These are phyloP conservation scores for Kwoniella bestiolae DNA, from an alignment of 768 basidiomycete genomes.

Conservation along the genomic window DNA sequence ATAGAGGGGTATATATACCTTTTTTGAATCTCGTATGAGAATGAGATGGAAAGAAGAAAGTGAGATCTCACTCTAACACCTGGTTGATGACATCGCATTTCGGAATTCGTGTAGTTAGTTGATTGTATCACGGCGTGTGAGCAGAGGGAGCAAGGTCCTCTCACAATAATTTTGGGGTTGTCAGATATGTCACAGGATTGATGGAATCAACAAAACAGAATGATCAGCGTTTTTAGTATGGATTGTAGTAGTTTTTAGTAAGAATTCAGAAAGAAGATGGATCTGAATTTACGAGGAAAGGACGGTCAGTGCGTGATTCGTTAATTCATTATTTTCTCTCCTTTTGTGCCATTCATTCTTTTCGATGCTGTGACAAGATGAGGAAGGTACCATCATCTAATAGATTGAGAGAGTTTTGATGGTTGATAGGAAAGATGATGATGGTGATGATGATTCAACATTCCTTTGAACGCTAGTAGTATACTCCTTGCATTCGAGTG, in stretches of 20 bases:
- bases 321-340: neutral
- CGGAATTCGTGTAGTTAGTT: neutral
- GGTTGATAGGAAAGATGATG: neutral
- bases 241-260: too few species aligned
- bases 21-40: neutral
- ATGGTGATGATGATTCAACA: neutral
- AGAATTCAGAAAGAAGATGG: neutral
- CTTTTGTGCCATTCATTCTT: too few species aligned
- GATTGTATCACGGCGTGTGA: neutral
- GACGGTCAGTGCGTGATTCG: neutral
- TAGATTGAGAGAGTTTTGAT: neutral
- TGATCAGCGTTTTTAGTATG: neutral
- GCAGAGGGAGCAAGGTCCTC: neutral
- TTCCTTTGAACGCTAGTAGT: neutral
- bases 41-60: neutral
- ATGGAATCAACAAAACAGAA: neutral
- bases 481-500: neutral
- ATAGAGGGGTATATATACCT: slow-evolving; percentile 2
- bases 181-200: neutral
- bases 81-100: neutral
- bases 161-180: neutral
- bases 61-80: neutral
- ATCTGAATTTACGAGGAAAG: too few species aligned
- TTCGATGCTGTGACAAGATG: neutral
- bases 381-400: neutral